Base-by-base conservation (phyloP, 768 basidiomycete genomes). In the Hortiboletus flavorubellus region DNA sequence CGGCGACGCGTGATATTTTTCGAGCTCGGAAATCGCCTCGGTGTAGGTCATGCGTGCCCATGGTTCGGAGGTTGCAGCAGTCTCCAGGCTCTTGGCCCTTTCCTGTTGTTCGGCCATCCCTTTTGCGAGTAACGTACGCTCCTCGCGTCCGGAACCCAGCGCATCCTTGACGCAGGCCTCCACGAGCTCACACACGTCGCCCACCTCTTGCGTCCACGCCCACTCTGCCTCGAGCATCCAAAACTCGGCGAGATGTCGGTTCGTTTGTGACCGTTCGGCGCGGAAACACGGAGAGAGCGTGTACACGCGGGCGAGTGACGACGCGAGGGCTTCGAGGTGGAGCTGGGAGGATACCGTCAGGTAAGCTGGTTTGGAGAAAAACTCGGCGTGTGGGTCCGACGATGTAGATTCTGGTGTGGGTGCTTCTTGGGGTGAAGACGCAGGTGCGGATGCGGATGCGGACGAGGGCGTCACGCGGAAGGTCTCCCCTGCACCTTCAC, bases 141-240 rank as follows among this genome's bases (percentile, higher is more conserved):
- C 69, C 15, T 78, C 73, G 30, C 12, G 45, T 35, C 63, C 68
- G 31, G 74, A 70, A 15, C 16, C 34, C 30, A 80, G 67, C 18
- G 75, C 73, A 26, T 67, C 60, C 74, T 75, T 83, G 59, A 80
- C 76, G 50, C 72, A 76, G 18, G 71, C 76, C 66, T 91, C 88
- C 3, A 82, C 79, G 23, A 86, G 73, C 42, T 69, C 63, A 68
- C 85, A 82, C 16, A 89, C 69, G 40, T 78, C 76, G 3, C 75
- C 73, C 5, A 87, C 67, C 8, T 68, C 67, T 23, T 63, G 60
- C 21, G 76, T 73, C 65, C 85, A 89, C 0, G 85, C 85, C 81
- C 92, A 87, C 68, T 99, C 97, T 0, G 91, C 95, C 73, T 99
- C 97, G 51, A 98, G 83, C 97, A 99, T 99, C 90, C 93, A 98